Conservation (phyloP, 306 rosid species). For the Medicago arabica region DNA sequence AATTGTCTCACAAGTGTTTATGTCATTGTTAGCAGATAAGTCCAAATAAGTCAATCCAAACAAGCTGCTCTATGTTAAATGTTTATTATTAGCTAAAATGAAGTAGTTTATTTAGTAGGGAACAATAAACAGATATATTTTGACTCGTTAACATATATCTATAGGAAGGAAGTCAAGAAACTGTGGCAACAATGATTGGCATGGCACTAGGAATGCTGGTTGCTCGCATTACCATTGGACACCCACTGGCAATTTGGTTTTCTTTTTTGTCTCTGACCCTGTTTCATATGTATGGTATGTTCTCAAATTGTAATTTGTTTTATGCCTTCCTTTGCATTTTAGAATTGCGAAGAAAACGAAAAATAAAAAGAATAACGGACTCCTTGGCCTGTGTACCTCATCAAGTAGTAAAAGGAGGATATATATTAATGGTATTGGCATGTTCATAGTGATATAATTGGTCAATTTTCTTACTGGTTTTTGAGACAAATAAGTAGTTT, state of each 20-base stretch:
- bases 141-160: slow-evolving; percentile 27
- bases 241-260: slow-evolving; percentile 80
- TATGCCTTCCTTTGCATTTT: slow-evolving; percentile 30
- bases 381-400: not conserved
- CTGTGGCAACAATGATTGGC: slow-evolving; percentile 86
- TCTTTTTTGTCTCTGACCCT: slow-evolving; percentile 74
- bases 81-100: no score
- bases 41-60: no score
- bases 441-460: slow-evolving; percentile 3
- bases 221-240: slow-evolving; percentile 73
- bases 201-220: slow-evolving; percentile 92
- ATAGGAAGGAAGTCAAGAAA: slow-evolving; percentile 65
- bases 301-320: slow-evolving; percentile 18
- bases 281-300: slow-evolving; percentile 89
- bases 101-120: slow-evolving; percentile 6
- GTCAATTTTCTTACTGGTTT: slow-evolving; percentile 6
- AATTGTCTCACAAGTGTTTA: no score
- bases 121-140: not conserved
- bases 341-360: slow-evolving; percentile 14
- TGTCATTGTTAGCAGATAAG: no score
- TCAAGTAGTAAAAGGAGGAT: not conserved
- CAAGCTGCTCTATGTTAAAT: no score
- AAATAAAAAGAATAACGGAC: not conserved
- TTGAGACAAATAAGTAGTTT: no score
- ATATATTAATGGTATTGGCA: slow-evolving; percentile 1